These are phyloP conservation scores for Neopestalotiopsis clavispora DNA, from an alignment of 2,329 filamentous ascomycete genomes.

Conservation along the genomic window DNA sequence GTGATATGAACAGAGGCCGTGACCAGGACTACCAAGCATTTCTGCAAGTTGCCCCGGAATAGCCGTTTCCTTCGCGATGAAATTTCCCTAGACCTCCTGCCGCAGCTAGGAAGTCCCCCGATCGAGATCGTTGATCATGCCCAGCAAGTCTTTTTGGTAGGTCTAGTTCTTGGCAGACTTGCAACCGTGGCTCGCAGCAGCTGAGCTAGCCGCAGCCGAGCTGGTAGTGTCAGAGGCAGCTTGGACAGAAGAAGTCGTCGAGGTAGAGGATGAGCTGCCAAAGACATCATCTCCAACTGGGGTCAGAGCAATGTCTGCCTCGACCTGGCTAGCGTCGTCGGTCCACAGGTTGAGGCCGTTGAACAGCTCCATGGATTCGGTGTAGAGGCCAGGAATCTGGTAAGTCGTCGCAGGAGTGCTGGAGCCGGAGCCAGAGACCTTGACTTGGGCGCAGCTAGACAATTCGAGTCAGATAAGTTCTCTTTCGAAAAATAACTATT, in stretches of 20 bases:
- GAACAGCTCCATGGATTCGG: conserved; percentile 9
- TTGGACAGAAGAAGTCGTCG: not conserved
- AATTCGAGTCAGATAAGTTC: not conserved
- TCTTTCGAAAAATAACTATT: conserved; percentile 23
- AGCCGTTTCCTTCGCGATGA: too few relatives aligned
- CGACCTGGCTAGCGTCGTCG: not conserved
- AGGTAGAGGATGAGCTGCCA: not conserved
- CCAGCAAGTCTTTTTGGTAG: too few relatives aligned
- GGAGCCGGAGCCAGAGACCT: conserved; percentile 25
- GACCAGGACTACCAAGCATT: too few relatives aligned
- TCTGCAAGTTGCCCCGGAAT: too few relatives aligned
- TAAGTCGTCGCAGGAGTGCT: conserved; percentile 26
- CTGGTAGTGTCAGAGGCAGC: not conserved
- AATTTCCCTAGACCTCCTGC: too few relatives aligned
- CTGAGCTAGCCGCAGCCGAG: not conserved
- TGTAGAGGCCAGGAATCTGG: conserved; percentile 29
- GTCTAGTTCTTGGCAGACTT: too few relatives aligned
- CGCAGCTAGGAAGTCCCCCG: too few relatives aligned
- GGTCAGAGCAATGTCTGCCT: conserved; percentile 2
- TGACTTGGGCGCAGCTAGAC: conserved; percentile 23
- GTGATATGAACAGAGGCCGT: too few relatives aligned
- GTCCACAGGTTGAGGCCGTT: conserved; percentile 10
- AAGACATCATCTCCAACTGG: conserved; percentile 6
- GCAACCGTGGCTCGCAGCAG: not conserved
- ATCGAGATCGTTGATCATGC: too few relatives aligned